Base-by-base conservation (phyloP, 2,329 filamentous ascomycete species). In the Cercospora sesami region DNA sequence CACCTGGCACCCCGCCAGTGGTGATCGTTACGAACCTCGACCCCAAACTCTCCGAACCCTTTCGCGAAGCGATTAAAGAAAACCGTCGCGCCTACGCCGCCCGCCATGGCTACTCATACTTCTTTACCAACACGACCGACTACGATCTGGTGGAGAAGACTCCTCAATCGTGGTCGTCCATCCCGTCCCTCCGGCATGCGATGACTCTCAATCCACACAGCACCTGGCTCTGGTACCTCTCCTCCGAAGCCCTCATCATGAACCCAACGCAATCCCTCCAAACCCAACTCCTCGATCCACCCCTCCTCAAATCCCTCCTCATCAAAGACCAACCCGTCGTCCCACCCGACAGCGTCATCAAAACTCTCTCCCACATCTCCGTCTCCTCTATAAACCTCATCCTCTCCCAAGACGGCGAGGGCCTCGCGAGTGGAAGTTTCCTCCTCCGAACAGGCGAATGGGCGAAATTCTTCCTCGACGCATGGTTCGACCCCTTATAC, bases 401-500 rank as follows among this genome's bases (percentile, higher is more conserved):
- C 45, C 79, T 97, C 42, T 91, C 91, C 6, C 93, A 97, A 80
- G 95, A 99, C 77, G 87, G 86, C 59, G 90, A 91, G 39, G 94
- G 94, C 5, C 78, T 99, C 63, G 88, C 88, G 28, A 86, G 89
- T 16, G 88, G 88, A 10, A 97, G 92, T 80, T 90, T 97, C 70
- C 83, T 98, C 14, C 78, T 99, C 12, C 86, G 89, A 70, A 92
- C 91, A 69, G 93, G 94, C 23, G 92, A 95, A 65, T 99, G 94
- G 92, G 91, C 92, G 55, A 91, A 91, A 76, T 99, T 91, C 83
- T 92, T 99, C 77, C 81, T 98, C 18, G 95, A 99, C 78, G 91
- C 92, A 0, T 99, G 95, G 95, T 96, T 95, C 77, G 93, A 98
- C 78, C 95, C 95, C 59, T 83, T 98, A 53, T 99, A 96, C 81